Evolutionary conservation across 2,329 filamentous ascomycete genomes (phyloP), one percentile per base, ranked within the genome.

Genomic region (Trichoderma sp.): DNA sequence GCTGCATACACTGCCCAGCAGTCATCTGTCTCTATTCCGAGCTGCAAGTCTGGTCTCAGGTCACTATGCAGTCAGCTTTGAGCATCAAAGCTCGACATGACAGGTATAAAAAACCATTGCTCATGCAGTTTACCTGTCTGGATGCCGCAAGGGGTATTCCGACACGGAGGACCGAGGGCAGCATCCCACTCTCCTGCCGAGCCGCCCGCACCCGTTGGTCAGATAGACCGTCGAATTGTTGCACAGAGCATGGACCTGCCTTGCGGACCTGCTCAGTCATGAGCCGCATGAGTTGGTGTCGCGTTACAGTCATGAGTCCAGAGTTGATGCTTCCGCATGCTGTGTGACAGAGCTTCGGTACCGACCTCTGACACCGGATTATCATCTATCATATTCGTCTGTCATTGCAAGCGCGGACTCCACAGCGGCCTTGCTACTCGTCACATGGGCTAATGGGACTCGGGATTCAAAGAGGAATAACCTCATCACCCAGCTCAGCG

Each of bases 391-490:
- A 47, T 39, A 56, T 54, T 63, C 51, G 39, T 24, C 54, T 43
- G 15, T n/a, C 26, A 55, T 48, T 63, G 19, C 50, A 63, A 39
- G 50, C 43, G 26, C 19, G n/a, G 51, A 39, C 60, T 43, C 41
- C 19, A 26, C 60, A 26, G 12, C 19, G n/a, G n/a, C 43, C 2
- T 63, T 56, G 17, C 51, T 63, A 63, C 60, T 56, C 5, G 60
- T 63, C 60, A 56, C 30, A 41, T 56, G 41, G n/a, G 51, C 60
- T 56, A 58, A 58, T 48, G 30, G 30, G 34, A 39, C 44, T 34
- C 47, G 19, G 28, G 43, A 19, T 43, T 54, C 28, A 64, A 64
- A 58, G 28, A 30, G 52, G 62, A 45, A 64, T 64, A 64, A 64
- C 34, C 28, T 41, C 17, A 17, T 54, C 50, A 56, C 41, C 34